phyloP scores from a whole-genome alignment of 495 filamentous ascomycete genomes.

The Daldinia caldariorum region DNA sequence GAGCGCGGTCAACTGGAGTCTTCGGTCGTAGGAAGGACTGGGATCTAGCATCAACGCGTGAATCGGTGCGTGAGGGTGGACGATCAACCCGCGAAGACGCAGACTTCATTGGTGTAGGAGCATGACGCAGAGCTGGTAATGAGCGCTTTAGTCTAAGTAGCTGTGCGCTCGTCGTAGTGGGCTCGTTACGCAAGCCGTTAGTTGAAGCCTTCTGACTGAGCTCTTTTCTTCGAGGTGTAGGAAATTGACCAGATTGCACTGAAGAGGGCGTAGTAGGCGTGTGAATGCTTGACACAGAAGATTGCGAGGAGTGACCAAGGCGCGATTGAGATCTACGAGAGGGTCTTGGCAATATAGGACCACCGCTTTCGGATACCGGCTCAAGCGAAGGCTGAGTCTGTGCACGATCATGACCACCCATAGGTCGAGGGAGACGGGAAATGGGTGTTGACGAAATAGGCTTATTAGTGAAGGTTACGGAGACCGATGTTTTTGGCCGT shows the following conservation, averaged over 20 bases:
- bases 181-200: constrained; percentile 63
- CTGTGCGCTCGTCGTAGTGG: constrained; percentile 76
- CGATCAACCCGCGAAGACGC: constrained; percentile 59
- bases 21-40: constrained; percentile 69
- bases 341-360: constrained; percentile 63
- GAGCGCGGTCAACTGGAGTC: constrained; percentile 72
- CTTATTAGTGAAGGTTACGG: constrained; percentile 90
- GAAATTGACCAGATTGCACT: constrained; percentile 63
- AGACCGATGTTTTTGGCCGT: constrained; percentile 77
- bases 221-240: constrained; percentile 68
- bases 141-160: constrained; percentile 87
- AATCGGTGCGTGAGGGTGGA: constrained; percentile 59
- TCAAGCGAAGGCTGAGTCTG: constrained; percentile 82
- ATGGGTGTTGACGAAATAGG: constrained; percentile 37
- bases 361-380: constrained; percentile 91
- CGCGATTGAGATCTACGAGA: constrained; percentile 69
- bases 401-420: constrained; percentile 68
- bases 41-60: constrained; percentile 45
- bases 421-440: constrained; percentile 68
- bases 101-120: constrained; percentile 57
- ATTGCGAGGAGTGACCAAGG: constrained; percentile 72
- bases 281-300: constrained; percentile 65
- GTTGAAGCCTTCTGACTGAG: constrained; percentile 66
- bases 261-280: constrained; percentile 69
- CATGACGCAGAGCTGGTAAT: constrained; percentile 77